A percentile compares a stretch with the other conserved stretches of the same genome.
Conservation (phyloP, 495 filamentous ascomycete species). For the Bacidia gigantensis region DNA sequence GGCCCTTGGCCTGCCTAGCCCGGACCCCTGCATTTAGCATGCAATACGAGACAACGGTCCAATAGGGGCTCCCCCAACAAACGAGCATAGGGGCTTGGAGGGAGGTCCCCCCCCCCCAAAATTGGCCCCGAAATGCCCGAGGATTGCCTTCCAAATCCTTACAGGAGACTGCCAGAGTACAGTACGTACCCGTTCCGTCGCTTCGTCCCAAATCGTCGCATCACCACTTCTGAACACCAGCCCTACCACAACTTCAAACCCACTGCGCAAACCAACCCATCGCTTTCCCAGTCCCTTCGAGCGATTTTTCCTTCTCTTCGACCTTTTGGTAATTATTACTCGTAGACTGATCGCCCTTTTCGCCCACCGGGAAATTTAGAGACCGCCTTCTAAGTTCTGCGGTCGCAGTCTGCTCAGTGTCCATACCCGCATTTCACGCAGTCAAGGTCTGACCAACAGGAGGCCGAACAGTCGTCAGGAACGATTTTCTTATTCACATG, state of each 20-base stretch:
- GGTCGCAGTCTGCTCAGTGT: constrained; percentile 10
- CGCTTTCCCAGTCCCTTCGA: constrained; percentile 1
- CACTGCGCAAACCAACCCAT: background rate
- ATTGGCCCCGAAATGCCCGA: constrained; percentile 2
- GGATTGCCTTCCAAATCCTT: background rate
- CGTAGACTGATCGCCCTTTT: background rate
- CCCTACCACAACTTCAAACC: background rate
- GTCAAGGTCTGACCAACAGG: background rate
- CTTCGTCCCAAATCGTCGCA: constrained; percentile 3
- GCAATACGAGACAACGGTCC: constrained; percentile 2
- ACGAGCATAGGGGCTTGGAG: too few species aligned
- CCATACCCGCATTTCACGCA: background rate
- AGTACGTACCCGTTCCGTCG: background rate
- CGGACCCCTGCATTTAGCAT: too few species aligned
- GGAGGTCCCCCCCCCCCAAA: constrained; percentile 4
- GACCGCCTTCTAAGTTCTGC: constrained; percentile 1
- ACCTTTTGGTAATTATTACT: constrained; percentile 1
- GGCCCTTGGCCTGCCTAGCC: background rate
- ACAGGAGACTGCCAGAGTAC: too few species aligned
- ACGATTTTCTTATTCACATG: background rate
- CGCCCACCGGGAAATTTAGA: background rate
- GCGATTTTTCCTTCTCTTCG: constrained; percentile 1
- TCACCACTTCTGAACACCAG: constrained; percentile 3
- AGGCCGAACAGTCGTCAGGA: constrained; percentile 3
- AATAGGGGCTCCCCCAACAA: background rate